These are phyloP conservation scores for Helotiales sp. DNA, from an alignment of 2,329 filamentous ascomycete genomes.

Conservation along the genomic window DNA sequence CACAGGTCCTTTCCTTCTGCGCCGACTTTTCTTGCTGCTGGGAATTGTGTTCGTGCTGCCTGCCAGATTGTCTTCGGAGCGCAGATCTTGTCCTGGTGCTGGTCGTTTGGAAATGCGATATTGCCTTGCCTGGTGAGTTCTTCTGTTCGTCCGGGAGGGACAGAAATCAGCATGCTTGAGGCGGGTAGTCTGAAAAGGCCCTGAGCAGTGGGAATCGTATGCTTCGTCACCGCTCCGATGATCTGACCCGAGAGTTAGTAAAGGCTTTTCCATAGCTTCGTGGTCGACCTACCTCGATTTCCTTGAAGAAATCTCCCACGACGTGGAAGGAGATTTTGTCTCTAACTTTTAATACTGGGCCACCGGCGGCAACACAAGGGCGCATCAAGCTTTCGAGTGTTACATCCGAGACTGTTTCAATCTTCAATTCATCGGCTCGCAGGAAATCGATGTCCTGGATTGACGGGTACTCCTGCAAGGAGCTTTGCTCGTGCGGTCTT, in stretches of 20 bases:
- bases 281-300: neutral
- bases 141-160: neutral
- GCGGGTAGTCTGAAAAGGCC: no score
- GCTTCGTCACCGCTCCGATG: neutral
- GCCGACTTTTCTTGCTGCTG: neutral
- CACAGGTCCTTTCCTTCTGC: neutral
- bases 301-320: neutral
- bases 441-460: neutral
- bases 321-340: neutral
- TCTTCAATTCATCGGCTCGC: neutral
- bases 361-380: neutral
- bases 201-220: neutral
- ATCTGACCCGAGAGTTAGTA: neutral
- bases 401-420: neutral
- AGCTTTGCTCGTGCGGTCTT: neutral
- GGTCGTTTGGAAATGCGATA: slow-evolving; percentile 2
- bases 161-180: neutral
- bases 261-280: neutral
- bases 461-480: neutral
- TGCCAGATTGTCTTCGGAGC: neutral
- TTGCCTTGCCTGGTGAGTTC: neutral
- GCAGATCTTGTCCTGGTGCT: neutral
- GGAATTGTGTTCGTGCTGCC: neutral
- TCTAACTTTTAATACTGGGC: neutral
- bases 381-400: neutral